These are phyloP conservation scores for Physcia stellaris DNA, from an alignment of 495 filamentous ascomycete genomes.

Conservation along the genomic window DNA sequence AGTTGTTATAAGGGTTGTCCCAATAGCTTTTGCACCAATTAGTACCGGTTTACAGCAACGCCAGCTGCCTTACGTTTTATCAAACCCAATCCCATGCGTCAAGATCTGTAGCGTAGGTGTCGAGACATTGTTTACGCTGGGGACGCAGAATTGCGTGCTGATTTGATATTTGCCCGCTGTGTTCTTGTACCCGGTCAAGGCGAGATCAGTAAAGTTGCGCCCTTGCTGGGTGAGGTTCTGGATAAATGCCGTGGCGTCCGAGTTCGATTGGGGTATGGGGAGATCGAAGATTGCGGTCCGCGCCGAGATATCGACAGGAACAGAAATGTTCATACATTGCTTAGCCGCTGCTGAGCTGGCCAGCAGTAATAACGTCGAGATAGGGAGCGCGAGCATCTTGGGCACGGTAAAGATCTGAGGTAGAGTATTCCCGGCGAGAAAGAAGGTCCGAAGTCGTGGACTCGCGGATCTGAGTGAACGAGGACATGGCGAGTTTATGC, in stretches of 20 bases:
- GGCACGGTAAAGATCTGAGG: not conserved
- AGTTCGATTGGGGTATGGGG: slow-evolving; percentile 19
- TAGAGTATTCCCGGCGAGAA: too few species aligned
- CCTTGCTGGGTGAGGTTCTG: slow-evolving; percentile 23
- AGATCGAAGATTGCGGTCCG: slow-evolving; percentile 26
- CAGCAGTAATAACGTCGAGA: not conserved
- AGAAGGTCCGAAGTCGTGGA: too few species aligned
- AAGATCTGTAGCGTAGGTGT: slow-evolving; percentile 37
- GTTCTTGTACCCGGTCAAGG: slow-evolving; percentile 20
- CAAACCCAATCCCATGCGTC: slow-evolving; percentile 49
- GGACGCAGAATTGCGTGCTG: slow-evolving; percentile 23
- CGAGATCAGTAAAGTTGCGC: slow-evolving; percentile 20
- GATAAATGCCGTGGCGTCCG: slow-evolving; percentile 26
- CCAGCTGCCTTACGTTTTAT: slow-evolving; percentile 32
- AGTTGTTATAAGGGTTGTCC: slow-evolving; percentile 39
- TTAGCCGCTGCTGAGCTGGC: slow-evolving; percentile 16
- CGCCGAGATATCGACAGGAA: slow-evolving; percentile 23
- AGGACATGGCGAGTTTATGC: too few species aligned
- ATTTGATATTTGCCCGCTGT: slow-evolving; percentile 23
- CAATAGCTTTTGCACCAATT: slow-evolving; percentile 36
- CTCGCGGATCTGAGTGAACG: too few species aligned
- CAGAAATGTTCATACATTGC: slow-evolving; percentile 24
- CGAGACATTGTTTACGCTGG: slow-evolving; percentile 19
- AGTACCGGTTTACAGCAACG: too few species aligned
- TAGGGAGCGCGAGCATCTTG: not conserved